These are phyloP conservation scores for Phytophthora fragariae DNA, from an alignment of 352 stramenopile species.

Conservation along the genomic window DNA sequence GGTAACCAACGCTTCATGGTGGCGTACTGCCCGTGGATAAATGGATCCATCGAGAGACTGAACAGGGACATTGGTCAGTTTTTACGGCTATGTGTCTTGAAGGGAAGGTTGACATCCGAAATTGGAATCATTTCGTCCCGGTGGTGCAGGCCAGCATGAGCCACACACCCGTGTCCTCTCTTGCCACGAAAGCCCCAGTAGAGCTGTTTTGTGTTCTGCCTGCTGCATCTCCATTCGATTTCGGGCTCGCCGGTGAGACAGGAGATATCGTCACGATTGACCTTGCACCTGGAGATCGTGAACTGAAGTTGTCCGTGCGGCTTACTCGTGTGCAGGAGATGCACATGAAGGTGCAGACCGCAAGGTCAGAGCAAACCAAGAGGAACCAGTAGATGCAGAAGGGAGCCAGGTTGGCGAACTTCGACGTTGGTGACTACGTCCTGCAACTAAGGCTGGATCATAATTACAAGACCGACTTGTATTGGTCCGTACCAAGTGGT, in stretches of 20 bases:
- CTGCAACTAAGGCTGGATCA: too few relatives aligned
- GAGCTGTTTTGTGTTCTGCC: conserved; percentile 34
- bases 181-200: conserved; percentile 29
- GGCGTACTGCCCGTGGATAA: conserved; percentile 42
- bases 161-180: conserved; percentile 35
- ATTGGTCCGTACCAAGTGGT: conserved; percentile 35
- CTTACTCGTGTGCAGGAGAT: conserved; percentile 8
- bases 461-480: conserved; percentile 16
- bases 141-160: conserved; percentile 40
- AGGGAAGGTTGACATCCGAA: conserved; percentile 17
- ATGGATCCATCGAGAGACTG: conserved; percentile 38
- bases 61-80: conserved; percentile 45
- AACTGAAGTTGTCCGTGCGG: not conserved
- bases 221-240: not conserved
- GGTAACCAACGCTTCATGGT: conserved; percentile 27
- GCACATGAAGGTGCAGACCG: conserved; percentile 18
- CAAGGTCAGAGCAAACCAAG: conserved; percentile 17
- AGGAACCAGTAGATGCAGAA: conserved; percentile 1
- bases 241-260: not conserved
- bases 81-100: conserved; percentile 5
- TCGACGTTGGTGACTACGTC: not conserved
- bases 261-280: not conserved
- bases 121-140: conserved; percentile 29
- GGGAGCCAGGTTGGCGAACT: too few relatives aligned
- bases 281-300: not conserved